These are phyloP conservation scores for Bipolaris oryzae DNA, from an alignment of 2,329 filamentous ascomycete genomes.

Conservation along the genomic window DNA sequence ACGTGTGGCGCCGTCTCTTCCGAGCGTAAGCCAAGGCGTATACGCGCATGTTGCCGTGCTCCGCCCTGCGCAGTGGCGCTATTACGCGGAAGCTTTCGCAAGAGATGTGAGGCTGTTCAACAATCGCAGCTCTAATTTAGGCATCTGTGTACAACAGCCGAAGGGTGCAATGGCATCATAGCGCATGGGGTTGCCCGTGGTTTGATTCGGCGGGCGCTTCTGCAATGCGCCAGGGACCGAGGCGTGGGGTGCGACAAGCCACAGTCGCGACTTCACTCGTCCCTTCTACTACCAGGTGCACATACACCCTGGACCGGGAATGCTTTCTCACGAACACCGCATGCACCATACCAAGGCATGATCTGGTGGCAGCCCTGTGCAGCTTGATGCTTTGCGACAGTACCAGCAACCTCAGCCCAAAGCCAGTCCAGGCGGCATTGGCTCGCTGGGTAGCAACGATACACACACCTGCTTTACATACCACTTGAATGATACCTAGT, in stretches of 20 bases:
- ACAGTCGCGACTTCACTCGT: conserved; percentile 19
- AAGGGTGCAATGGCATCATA: conserved; percentile 7
- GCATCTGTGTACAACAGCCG: background rate
- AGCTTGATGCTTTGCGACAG: conserved; percentile 21
- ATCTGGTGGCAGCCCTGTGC: background rate
- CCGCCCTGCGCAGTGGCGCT: conserved; percentile 38
- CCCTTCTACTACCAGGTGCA: background rate
- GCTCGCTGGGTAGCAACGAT: conserved; percentile 20
- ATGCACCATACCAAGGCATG: background rate
- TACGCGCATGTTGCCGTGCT: conserved; percentile 32
- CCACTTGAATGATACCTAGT: conserved; percentile 7
- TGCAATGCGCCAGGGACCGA: conserved; percentile 20
- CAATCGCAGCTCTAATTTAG: background rate
- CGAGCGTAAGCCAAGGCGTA: conserved; percentile 27
- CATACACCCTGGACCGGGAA: background rate
- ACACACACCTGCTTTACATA: conserved; percentile 13
- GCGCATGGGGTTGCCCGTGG: conserved; percentile 26
- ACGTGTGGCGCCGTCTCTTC: conserved; percentile 35
- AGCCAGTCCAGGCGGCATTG: conserved; percentile 14
- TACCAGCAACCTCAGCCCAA: conserved; percentile 20
- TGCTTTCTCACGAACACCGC: background rate
- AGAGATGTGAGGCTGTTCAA: conserved; percentile 15
- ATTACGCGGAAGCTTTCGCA: conserved; percentile 42
- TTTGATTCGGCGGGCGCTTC: conserved; percentile 19
- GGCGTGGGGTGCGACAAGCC: conserved; percentile 39